phyloP scores from a whole-genome alignment of 306 rosid genomes.

The Malus orientalis region DNA sequence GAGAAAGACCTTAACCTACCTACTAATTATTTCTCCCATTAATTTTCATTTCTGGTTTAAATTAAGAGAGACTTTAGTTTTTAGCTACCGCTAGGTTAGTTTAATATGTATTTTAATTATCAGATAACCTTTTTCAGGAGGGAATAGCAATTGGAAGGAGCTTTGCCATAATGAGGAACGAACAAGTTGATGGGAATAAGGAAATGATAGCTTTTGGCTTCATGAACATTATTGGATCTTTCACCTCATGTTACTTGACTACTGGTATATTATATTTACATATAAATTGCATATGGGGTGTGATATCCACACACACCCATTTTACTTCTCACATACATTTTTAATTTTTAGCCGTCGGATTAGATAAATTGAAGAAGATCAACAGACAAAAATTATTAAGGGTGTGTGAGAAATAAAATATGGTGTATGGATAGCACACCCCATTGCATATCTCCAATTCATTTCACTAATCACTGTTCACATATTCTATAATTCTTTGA shows the following conservation, averaged over 20 bases:
- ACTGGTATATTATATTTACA: slow-evolving; percentile 38
- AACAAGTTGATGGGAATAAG: slow-evolving; percentile 83
- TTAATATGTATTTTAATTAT: background rate
- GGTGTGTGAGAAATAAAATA: too few relatives aligned
- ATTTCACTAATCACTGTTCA: background rate
- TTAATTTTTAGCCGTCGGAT: too few relatives aligned
- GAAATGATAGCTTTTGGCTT: slow-evolving; percentile 88
- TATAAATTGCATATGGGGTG: background rate
- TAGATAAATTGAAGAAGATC: too few relatives aligned
- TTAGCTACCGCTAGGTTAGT: background rate
- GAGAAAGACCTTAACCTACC: slow-evolving; percentile 7
- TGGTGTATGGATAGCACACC: too few relatives aligned
- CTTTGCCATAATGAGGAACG: slow-evolving; percentile 55
- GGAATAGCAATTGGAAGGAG: slow-evolving; percentile 95
- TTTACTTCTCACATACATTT: too few relatives aligned
- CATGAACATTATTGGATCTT: slow-evolving; percentile 77
- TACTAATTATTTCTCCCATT: background rate
- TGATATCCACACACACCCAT: too few relatives aligned
- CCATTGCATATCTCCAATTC: background rate
- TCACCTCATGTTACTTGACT: slow-evolving; percentile 87
- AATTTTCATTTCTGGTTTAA: too few relatives aligned
- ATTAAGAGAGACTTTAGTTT: too few relatives aligned
- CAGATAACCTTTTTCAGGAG: slow-evolving; percentile 41
- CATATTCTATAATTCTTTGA: background rate
- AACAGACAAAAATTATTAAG: too few relatives aligned